phyloP scores from a whole-genome alignment of 1,284 basidiomycete species.

The Fomitopsis schrenkii region DNA sequence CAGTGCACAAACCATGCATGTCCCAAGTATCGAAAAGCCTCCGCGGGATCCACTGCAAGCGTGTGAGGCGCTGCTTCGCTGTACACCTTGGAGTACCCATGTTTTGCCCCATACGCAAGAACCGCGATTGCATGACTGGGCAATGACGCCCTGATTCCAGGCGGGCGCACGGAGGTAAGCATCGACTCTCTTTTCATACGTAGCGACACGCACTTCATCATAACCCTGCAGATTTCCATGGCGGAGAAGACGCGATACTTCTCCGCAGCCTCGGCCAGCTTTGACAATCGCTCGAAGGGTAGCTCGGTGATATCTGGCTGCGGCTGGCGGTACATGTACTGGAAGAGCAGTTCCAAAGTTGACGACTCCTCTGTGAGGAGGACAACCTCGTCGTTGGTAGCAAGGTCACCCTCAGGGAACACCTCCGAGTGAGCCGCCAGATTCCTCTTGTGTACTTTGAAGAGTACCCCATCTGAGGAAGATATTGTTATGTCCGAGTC shows the following conservation, averaged over 20 bases:
- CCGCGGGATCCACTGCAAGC: not conserved
- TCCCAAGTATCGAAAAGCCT: not conserved
- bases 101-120: conserved; percentile 2
- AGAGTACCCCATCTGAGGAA: conserved; percentile 15
- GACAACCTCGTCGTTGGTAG: conserved; percentile 13
- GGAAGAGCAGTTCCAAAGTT: conserved; percentile 12
- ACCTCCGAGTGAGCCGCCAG: conserved; percentile 12
- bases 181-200: not conserved
- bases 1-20: not conserved
- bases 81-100: not conserved
- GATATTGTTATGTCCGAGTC: not conserved
- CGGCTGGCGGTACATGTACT: conserved; percentile 10
- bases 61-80: not conserved
- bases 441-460: conserved; percentile 15
- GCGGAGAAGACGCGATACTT: conserved; percentile 12
- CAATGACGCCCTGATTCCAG: not conserved
- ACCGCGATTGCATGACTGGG: not conserved
- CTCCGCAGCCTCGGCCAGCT: conserved; percentile 11
- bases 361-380: conserved; percentile 19
- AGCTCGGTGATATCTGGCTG: conserved; percentile 2
- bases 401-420: conserved; percentile 8
- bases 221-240: conserved; percentile 7
- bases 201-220: conserved; percentile 5
- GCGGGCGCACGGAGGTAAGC: too few relatives aligned
- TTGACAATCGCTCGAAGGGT: conserved; percentile 1